Conservation (phyloP, 2,329 filamentous ascomycete species). For the Aureobasidium subglaciale region DNA sequence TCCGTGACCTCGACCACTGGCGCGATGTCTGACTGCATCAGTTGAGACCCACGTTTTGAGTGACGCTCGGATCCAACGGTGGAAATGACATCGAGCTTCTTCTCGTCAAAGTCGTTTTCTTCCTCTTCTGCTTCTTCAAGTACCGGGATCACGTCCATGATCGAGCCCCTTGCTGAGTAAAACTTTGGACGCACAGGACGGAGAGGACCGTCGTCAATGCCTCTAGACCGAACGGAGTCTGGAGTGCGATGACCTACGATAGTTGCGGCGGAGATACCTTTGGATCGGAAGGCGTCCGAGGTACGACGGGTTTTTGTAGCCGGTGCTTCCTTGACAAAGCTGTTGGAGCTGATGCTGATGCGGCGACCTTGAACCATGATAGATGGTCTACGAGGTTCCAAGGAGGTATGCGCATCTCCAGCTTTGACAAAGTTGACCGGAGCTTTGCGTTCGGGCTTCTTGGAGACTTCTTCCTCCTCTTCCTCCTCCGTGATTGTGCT, state of each 20-base stretch:
- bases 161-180: not conserved
- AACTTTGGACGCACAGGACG: not conserved
- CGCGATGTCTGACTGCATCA: not conserved
- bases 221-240: not conserved
- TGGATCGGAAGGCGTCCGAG: not conserved
- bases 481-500: constrained; percentile 11
- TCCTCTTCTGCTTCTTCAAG: constrained; percentile 4
- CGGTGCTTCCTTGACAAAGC: not conserved
- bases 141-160: not conserved
- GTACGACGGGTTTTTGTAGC: not conserved
- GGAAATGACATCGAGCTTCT: not conserved
- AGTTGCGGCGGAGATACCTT: not conserved
- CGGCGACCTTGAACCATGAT: constrained; percentile 6
- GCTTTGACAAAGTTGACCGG: constrained; percentile 6
- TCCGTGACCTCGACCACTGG: not conserved
- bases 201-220: not conserved
- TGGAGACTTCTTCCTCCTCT: not conserved
- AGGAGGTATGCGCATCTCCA: not conserved
- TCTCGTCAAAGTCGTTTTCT: not conserved
- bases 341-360: not conserved
- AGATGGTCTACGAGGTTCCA: not conserved
- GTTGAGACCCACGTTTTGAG: constrained; percentile 4
- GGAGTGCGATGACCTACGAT: not conserved
- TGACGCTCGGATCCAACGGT: not conserved
- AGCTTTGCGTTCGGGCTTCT: constrained; percentile 8